Evolutionary conservation across 1,139 yeast species (phyloP).

Genomic region (Protomyces arabidopsidicola): DNA sequence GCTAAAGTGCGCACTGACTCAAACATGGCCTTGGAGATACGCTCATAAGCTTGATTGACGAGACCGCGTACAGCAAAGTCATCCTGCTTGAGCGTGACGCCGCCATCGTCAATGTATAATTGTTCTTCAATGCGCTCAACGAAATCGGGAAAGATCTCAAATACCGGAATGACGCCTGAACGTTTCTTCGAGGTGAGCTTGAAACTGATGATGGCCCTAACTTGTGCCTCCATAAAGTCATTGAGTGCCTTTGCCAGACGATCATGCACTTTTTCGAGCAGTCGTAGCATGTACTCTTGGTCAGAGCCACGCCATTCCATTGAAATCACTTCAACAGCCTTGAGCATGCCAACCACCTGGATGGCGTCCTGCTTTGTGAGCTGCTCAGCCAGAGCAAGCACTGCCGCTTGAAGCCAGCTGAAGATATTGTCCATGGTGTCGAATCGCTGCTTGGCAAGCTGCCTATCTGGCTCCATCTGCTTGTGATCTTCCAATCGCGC

Average conservation of each 20-base stretch:
- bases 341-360: slow-evolving; percentile 46
- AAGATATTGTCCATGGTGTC: slow-evolving; percentile 54
- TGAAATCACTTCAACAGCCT: slow-evolving; percentile 44
- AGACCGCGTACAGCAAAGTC: slow-evolving; percentile 40
- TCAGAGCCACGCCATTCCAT: slow-evolving; percentile 48
- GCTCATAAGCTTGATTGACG: slow-evolving; percentile 47
- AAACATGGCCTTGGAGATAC: slow-evolving; percentile 39
- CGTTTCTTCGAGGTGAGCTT: slow-evolving; percentile 46
- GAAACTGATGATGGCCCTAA: slow-evolving; percentile 52
- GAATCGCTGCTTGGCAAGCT: slow-evolving; percentile 53
- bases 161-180: slow-evolving; percentile 45
- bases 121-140: slow-evolving; percentile 43
- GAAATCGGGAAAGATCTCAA: slow-evolving; percentile 48
- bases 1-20: slow-evolving; percentile 38
- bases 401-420: slow-evolving; percentile 49
- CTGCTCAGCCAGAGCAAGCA: slow-evolving; percentile 42
- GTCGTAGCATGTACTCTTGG: slow-evolving; percentile 62
- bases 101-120: slow-evolving; percentile 32
- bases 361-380: slow-evolving; percentile 42
- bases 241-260: slow-evolving; percentile 56
- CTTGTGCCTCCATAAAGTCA: slow-evolving; percentile 53
- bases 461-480: slow-evolving; percentile 50
- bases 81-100: slow-evolving; percentile 31
- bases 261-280: slow-evolving; percentile 52
- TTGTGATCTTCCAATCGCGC: slow-evolving; percentile 35